Base-by-base conservation (phyloP, 2,329 filamentous ascomycete genomes). In the Aspergillus fumigatus region DNA sequence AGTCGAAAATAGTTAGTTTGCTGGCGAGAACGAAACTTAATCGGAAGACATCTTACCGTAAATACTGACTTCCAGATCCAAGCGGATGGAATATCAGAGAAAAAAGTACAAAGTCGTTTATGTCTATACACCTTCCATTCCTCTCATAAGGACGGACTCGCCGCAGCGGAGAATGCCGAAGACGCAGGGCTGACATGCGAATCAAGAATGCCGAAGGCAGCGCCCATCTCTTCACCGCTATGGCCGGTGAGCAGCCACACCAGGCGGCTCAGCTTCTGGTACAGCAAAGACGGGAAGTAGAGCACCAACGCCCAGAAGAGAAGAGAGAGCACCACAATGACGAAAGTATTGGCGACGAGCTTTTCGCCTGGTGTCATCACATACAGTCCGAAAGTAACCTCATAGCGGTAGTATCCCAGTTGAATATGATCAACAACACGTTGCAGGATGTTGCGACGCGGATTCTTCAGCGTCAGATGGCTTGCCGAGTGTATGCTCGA, bases 361-460 rank as follows among this genome's bases (percentile, higher is more conserved):
- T 77, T 80, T 61, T 80, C 77, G 49, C 63, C 68, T 1, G 74
- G 69, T 0, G 73, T 77, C 72, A 79, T 71, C 25, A 77, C 68
- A 59, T 78, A 79, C 6, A 75, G 62, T 5, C 73, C 72, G 54
- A 75, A 78, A 3, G 76, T 79, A 49, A 79, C 75, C 61, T 79
- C 75, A 59, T 78, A 79, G 53, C 72, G 75, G 59, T 79, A 78
- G 54, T 78, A 78, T 62, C 71, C 72, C 23, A 79, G 71, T 32
- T 70, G 70, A 52, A 74, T 49, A 38, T 68, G 69, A 58, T 75
- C 70, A 29, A 64, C 29, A 45, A 64, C 32, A 14, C 70, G 71
- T 49, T 67, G 67, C 21, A 74, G 21, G 11, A 69, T 50, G 50
- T 66, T 67, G 41, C 64, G 66, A 23, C 58, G 62, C 14, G 58